Conservation (phyloP, 306 rosid species). For the Cucurbita pepo region DNA sequence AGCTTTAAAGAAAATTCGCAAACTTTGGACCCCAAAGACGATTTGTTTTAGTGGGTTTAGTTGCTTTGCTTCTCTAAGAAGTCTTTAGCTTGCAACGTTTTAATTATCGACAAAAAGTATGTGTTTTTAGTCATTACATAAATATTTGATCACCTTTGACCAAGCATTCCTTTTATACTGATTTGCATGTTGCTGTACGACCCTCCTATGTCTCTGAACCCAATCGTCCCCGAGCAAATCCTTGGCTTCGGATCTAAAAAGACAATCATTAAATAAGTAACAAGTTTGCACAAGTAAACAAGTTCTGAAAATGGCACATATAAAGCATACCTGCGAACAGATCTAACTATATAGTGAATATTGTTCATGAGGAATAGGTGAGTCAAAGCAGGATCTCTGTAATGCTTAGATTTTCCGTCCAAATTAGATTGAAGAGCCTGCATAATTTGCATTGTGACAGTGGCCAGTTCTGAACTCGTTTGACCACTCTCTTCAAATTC, state of each 20-base stretch:
- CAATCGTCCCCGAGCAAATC: conserved; percentile 97
- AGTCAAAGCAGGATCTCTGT: conserved; percentile 65
- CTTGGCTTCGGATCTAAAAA: conserved; percentile 88
- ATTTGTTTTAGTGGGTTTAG: background rate
- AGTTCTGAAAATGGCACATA: background rate
- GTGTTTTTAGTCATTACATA: background rate
- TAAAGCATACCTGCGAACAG: conserved; percentile 63
- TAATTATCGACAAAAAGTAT: background rate
- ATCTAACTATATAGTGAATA: conserved; percentile 90
- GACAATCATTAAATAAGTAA: background rate
- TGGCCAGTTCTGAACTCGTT: conserved; percentile 56
- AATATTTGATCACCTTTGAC: conserved; percentile 55
- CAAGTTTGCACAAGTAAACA: conserved; percentile 8
- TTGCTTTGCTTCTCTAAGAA: background rate
- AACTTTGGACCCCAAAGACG: background rate
- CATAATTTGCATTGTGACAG: conserved; percentile 87
- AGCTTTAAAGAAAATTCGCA: background rate
- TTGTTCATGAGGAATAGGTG: conserved; percentile 96
- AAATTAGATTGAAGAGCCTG: conserved; percentile 91
- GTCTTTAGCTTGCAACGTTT: background rate
- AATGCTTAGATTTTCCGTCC: conserved; percentile 92
- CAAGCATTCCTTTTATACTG: conserved; percentile 87
- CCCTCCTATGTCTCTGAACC: conserved; percentile 87
- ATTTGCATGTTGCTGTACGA: conserved; percentile 96
- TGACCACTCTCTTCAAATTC: conserved; percentile 64